These are phyloP conservation scores for Epichloe uncinata DNA, from an alignment of 2,329 filamentous ascomycete species.

Conservation along the genomic window DNA sequence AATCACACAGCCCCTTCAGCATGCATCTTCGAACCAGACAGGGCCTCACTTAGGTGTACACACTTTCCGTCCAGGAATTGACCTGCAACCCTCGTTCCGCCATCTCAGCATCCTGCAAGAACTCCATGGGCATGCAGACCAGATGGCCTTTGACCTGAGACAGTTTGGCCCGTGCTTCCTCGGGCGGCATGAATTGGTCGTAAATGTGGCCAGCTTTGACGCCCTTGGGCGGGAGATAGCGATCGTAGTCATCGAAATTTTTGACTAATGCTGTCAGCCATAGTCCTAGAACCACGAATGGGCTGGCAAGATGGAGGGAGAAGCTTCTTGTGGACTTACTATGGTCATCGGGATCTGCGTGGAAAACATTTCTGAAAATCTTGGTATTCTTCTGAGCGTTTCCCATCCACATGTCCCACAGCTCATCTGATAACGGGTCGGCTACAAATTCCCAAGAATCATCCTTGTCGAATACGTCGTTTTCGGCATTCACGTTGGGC, in stretches of 20 bases:
- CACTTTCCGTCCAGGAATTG: conserved; percentile 76
- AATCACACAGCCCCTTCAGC: not conserved
- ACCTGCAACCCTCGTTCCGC: conserved; percentile 78
- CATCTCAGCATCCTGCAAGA: conserved; percentile 74
- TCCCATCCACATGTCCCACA: conserved; percentile 57
- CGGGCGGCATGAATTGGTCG: conserved; percentile 59
- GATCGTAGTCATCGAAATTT: conserved; percentile 81
- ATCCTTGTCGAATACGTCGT: conserved; percentile 47
- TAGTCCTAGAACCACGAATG: not conserved
- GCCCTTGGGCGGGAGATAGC: conserved; percentile 55
- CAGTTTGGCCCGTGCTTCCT: conserved; percentile 62
- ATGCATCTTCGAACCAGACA: not conserved
- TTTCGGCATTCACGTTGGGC: conserved; percentile 51
- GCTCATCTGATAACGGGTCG: conserved; percentile 54
- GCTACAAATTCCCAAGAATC: conserved; percentile 52
- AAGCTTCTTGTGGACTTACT: conserved; percentile 34
- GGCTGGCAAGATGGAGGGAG: not conserved
- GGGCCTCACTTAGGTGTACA: conserved; percentile 47
- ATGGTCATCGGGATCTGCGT: conserved; percentile 78
- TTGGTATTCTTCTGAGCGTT: conserved; percentile 59
- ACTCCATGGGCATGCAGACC: conserved; percentile 91
- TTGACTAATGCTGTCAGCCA: conserved; percentile 39
- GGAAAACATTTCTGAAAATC: conserved; percentile 68
- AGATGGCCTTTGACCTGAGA: conserved; percentile 75
- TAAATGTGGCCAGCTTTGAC: conserved; percentile 79